These are phyloP conservation scores for Blastobotrys aristatus DNA, from an alignment of 1,139 yeast species.

Conservation along the genomic window DNA sequence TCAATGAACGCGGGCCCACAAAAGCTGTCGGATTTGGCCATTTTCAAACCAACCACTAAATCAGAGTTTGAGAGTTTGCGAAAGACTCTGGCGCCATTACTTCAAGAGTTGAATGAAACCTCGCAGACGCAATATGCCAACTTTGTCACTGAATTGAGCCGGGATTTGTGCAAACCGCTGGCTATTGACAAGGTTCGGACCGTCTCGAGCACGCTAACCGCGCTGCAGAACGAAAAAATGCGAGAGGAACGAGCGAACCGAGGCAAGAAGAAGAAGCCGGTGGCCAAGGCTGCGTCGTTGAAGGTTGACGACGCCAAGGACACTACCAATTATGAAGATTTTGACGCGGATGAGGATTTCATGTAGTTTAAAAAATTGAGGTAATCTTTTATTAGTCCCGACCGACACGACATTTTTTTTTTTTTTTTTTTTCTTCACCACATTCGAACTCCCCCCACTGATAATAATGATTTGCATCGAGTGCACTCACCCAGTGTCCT, in stretches of 20 bases:
- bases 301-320: conserved; percentile 74
- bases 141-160: conserved; percentile 77
- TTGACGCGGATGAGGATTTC: conserved; percentile 75
- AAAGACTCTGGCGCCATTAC: conserved; percentile 65
- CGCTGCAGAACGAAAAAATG: conserved; percentile 78
- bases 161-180: conserved; percentile 80
- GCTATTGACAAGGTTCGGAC: conserved; percentile 78
- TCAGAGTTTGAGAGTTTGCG: conserved; percentile 79
- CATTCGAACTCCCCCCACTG: too few relatives aligned
- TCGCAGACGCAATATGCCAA: conserved; percentile 57
- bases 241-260: conserved; percentile 92
- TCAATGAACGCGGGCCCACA: conserved; percentile 45
- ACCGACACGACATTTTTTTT: background rate
- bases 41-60: conserved; percentile 74
- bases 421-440: too few relatives aligned
- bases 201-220: conserved; percentile 78
- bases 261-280: conserved; percentile 91
- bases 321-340: conserved; percentile 53
- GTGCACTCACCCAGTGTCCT: conserved; percentile 61
- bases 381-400: background rate
- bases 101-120: conserved; percentile 59
- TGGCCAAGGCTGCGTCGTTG: conserved; percentile 69
- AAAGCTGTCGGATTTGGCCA: conserved; percentile 37
- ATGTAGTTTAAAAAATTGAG: conserved; percentile 57
- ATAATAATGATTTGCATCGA: conserved; percentile 87